These are phyloP conservation scores for Xylaria sp. DNA, from an alignment of 2,329 filamentous ascomycete genomes.

Conservation along the genomic window DNA sequence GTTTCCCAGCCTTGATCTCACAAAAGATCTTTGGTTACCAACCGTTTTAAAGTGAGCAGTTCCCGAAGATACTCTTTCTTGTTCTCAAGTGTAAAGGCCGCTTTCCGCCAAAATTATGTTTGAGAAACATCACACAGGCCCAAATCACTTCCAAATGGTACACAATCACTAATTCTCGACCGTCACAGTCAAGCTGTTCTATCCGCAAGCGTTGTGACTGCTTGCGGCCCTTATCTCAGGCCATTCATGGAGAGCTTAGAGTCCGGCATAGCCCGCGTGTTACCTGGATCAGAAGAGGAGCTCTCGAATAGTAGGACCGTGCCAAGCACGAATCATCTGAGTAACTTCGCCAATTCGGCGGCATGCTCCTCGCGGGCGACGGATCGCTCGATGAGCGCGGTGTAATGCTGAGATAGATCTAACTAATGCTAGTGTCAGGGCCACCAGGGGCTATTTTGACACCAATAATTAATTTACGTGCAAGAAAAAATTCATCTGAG, in stretches of 20 bases:
- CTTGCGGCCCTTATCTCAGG: slow-evolving; percentile 37
- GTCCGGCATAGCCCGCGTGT: slow-evolving; percentile 35
- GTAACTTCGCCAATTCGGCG: slow-evolving; percentile 28
- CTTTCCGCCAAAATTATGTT: neutral
- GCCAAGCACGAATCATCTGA: slow-evolving; percentile 30
- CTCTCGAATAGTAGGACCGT: slow-evolving; percentile 23
- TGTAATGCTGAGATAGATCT: slow-evolving; percentile 11
- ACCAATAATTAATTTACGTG: slow-evolving; percentile 2
- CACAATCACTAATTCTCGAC: neutral
- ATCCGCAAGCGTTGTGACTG: slow-evolving; percentile 35
- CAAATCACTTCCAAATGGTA: neutral
- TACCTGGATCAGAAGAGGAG: slow-evolving; percentile 34
- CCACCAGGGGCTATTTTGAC: slow-evolving; percentile 1
- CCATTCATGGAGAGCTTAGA: slow-evolving; percentile 42
- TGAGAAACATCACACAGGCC: neutral
- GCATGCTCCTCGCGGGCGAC: slow-evolving; percentile 29
- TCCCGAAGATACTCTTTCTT: no score
- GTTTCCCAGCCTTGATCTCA: slow-evolving; percentile 30
- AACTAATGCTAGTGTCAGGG: slow-evolving; percentile 17
- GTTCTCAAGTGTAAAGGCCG: neutral
- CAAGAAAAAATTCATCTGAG: neutral
- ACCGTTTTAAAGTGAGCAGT: slow-evolving; percentile 29
- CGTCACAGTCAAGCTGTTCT: slow-evolving; percentile 28
- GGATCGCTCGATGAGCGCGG: slow-evolving; percentile 21
- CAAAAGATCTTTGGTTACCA: slow-evolving; percentile 33